Base-by-base conservation (phyloP, 2,329 filamentous ascomycete species). In the Nigrospora oryzae region DNA sequence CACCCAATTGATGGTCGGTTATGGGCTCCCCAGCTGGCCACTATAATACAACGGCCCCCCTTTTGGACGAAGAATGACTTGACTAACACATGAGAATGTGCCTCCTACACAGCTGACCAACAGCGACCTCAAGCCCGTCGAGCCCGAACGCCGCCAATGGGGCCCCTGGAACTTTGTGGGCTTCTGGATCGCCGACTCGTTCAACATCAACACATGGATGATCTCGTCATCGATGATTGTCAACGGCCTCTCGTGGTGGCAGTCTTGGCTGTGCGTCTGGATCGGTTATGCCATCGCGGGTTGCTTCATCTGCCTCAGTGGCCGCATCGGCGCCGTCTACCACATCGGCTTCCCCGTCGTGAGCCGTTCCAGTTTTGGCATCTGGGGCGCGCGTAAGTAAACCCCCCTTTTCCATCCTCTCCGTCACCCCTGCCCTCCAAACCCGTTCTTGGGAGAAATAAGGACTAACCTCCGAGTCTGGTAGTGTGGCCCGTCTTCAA, bases 201-300 rank as follows among this genome's bases (percentile, higher is more conserved):
- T 90, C 69, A 91, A 91, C 63, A 88, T 93, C 60, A 93, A 91
- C 64, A 93, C 88, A 2, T 94, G 88, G 89, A 95, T 94, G 87
- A 93, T 94, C 50, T 85, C 86, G 0, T 88, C 85, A 1, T 82
- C 85, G 34, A 89, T 89, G 78, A 87, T 94, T 32, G 77, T 84
- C 1, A 71, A 68, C 40, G 87, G 88, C 12, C 71, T 94, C 17
- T 87, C 86, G 8, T 95, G 89, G 89, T 95, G 89, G 89, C 88
- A 95, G 66, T 84, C 86, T 3, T 89, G 85, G 83, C 67, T 89
- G n/a, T 89, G 86, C 58, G 86, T 95, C 37, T 91, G 89, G 83
- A 67, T 90, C 28, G 89, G 90, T 44, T 95, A 95, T 60, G 72
- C 80, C 35, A 82, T 95, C 51, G 80, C 89, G 0, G 87, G 74